Percentiles rank a stretch among this genome's conserved stretches.
These are phyloP conservation scores for Ceraceosorus bombacis DNA, from an alignment of 1,284 basidiomycete genomes.

Conservation along the genomic window DNA sequence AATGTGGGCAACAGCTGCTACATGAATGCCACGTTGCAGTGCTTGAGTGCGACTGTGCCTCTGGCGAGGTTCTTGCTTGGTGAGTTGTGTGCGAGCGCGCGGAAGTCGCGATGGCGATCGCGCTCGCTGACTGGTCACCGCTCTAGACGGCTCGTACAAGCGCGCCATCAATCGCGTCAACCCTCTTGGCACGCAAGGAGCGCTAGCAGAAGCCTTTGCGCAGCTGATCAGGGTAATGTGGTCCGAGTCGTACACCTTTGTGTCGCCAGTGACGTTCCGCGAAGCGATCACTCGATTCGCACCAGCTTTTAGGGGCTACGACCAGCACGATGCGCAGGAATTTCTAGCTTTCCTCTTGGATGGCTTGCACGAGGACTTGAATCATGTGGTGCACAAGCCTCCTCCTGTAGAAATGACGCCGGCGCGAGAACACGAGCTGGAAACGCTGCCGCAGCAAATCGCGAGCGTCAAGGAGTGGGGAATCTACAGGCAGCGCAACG, in stretches of 20 bases:
- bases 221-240: conserved; percentile 77
- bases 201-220: conserved; percentile 73
- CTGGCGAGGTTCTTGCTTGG: conserved; percentile 37
- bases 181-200: conserved; percentile 79
- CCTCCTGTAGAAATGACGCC: conserved; percentile 38
- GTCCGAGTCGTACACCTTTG: conserved; percentile 73
- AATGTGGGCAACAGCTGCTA: conserved; percentile 49
- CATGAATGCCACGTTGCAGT: conserved; percentile 48
- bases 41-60: conserved; percentile 42
- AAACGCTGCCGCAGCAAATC: conserved; percentile 73
- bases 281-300: conserved; percentile 55
- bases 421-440: conserved; percentile 48
- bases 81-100: not conserved
- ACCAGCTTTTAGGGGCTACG: conserved; percentile 35
- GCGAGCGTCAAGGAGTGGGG: conserved; percentile 55
- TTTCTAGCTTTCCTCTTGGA: conserved; percentile 20
- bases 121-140: no score
- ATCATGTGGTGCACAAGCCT: conserved; percentile 20
- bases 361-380: conserved; percentile 24
- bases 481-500: conserved; percentile 43
- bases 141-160: conserved; percentile 64
- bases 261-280: conserved; percentile 77
- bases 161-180: conserved; percentile 80
- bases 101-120: not conserved
- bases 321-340: conserved; percentile 33